Evolutionary conservation across 495 filamentous ascomycete species (phyloP), one percentile per base, ranked within the genome.

Genomic region (Astrocystis sublimbata): DNA sequence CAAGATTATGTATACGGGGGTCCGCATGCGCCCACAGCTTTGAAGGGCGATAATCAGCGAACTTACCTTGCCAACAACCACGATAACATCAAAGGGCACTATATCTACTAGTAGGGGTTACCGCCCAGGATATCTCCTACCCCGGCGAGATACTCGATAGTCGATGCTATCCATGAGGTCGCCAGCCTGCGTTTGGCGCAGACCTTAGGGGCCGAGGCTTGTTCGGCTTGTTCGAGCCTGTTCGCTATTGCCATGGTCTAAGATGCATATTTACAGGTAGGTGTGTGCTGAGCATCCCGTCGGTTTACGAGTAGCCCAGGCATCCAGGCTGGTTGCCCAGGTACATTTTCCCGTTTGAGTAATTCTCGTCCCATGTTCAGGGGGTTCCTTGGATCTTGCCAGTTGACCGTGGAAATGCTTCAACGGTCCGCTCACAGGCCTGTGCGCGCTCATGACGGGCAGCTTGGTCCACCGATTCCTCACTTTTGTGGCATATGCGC

Each of bases 1-100:
- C 31, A 38, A 49, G 4, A 59, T 59, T 59, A 30, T n/a, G n/a
- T n/a, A n/a, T 45, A 57, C 54, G 54, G 56, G 28, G 36, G 31
- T 21, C 52, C 35, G 30, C 52, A 30, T 40, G 28, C 30, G 52
- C 36, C 30, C 24, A 47, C 45, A 47, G 45, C 30, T 35, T 6
- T 17, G n/a, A 30, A 51, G 28, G n/a, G 53, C 30, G 23, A 36
- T 38, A 26, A 57, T 38, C 33, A 19, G 23, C 52, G 21, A 57
- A 57, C n/a, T n/a, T n/a, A n/a, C 52, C 53, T 57, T 30, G 53
- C 38, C 26, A 31, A 26, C 38, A n/a, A 45, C 17, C 23, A 17
- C 40, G 40, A 57, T 45, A 57, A 43, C 28, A 33, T 26, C 38
- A 23, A 26, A 57, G 15, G 35, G 9, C n/a, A 57, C 40, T 57